Conservation (phyloP, 768 basidiomycete species). For the Suillus plorans region DNA sequence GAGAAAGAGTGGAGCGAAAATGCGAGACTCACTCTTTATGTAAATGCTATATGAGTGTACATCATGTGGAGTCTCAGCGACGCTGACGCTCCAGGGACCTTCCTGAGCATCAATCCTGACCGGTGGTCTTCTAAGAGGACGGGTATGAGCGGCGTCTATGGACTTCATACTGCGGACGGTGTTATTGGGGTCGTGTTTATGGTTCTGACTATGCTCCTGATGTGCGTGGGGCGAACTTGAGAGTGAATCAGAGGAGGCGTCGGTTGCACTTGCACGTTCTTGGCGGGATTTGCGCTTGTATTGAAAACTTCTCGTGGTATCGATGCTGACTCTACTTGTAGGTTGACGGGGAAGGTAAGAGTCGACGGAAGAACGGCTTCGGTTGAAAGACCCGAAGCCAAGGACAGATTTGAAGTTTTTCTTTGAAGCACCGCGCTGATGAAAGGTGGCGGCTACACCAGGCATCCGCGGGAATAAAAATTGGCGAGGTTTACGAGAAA, state of each 20-base stretch:
- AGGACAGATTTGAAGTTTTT: slow-evolving; percentile 50
- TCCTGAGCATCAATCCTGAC: slow-evolving; percentile 73
- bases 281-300: slow-evolving; percentile 34
- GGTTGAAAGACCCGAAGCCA: slow-evolving; percentile 42
- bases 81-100: slow-evolving; percentile 85
- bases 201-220: slow-evolving; percentile 14
- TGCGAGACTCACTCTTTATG: slow-evolving; percentile 74
- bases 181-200: slow-evolving; percentile 15
- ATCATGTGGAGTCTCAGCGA: slow-evolving; percentile 82
- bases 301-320: slow-evolving; percentile 40
- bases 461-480: slow-evolving; percentile 39
- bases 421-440: slow-evolving; percentile 36
- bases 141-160: slow-evolving; percentile 43
- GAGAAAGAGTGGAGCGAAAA: slow-evolving; percentile 24
- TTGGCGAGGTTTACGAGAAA: neutral
- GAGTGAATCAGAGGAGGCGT: slow-evolving; percentile 34
- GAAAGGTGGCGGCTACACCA: slow-evolving; percentile 38
- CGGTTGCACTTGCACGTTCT: slow-evolving; percentile 38
- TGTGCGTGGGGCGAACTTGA: slow-evolving; percentile 32
- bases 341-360: slow-evolving; percentile 25
- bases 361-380: slow-evolving; percentile 29
- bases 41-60: slow-evolving; percentile 72
- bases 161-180: slow-evolving; percentile 41
- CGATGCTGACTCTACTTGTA: slow-evolving; percentile 43
- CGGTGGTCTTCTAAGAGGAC: slow-evolving; percentile 45